Evolutionary conservation across 306 rosid genomes (phyloP).

Genomic region (Lablab purpureus): DNA sequence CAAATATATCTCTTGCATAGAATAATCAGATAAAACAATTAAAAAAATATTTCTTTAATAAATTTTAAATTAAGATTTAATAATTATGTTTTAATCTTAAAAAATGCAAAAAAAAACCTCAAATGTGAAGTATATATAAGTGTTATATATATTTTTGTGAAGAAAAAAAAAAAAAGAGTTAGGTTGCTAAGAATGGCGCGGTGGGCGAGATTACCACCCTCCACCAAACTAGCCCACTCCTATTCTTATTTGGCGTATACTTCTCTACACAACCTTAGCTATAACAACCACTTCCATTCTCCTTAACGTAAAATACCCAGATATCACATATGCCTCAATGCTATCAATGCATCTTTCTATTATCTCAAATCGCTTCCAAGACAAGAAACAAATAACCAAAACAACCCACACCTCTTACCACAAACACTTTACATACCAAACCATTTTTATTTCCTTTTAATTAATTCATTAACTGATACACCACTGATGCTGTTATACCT

Average conservation of each 20-base stretch:
- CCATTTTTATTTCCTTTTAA: neutral
- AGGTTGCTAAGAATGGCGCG: slow-evolving; percentile 46
- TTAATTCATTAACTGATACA: slow-evolving; percentile 5
- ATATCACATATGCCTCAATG: neutral
- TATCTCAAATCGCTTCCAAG: slow-evolving; percentile 47
- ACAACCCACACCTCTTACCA: slow-evolving; percentile 14
- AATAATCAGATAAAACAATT: too few relatives aligned
- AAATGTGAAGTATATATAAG: too few relatives aligned
- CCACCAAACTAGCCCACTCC: slow-evolving; percentile 58
- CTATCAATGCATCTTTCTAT: slow-evolving; percentile 36
- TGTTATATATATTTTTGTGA: neutral
- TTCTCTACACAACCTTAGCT: slow-evolving; percentile 37
- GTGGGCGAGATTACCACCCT: slow-evolving; percentile 44
- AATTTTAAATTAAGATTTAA: too few relatives aligned
- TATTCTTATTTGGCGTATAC: slow-evolving; percentile 35
- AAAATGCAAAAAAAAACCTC: too few relatives aligned
- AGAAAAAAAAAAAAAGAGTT: neutral
- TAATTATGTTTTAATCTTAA: too few relatives aligned
- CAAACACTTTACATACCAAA: neutral
- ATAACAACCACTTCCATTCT: slow-evolving; percentile 47
- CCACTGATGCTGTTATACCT: neutral
- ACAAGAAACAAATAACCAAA: slow-evolving; percentile 27
- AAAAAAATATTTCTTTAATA: too few relatives aligned
- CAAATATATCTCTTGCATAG: too few relatives aligned
- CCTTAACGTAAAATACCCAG: slow-evolving; percentile 26